Conservation (phyloP, 1,284 basidiomycete genomes). For the Leccinum angustisporum region DNA sequence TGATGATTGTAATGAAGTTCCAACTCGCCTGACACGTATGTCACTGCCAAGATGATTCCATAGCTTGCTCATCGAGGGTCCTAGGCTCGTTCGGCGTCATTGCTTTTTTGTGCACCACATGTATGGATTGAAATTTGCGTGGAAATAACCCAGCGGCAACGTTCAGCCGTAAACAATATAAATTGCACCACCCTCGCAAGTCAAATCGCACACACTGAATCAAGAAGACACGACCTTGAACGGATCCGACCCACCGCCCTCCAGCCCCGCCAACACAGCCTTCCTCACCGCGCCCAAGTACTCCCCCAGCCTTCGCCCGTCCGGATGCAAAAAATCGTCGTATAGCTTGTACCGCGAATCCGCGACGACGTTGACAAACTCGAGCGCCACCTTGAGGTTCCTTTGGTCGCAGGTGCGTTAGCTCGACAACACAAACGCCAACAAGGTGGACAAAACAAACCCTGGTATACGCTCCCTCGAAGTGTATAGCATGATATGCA, state of each 20-base stretch:
- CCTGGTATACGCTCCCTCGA: slow-evolving; percentile 66
- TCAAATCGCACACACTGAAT: slow-evolving; percentile 1
- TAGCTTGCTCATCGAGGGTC: too few relatives aligned
- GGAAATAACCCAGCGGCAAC: too few relatives aligned
- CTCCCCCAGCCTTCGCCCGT: slow-evolving; percentile 57
- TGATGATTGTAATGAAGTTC: too few relatives aligned
- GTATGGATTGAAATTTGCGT: too few relatives aligned
- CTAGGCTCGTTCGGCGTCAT: too few relatives aligned
- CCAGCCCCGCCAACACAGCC: slow-evolving; percentile 69
- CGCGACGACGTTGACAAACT: slow-evolving; percentile 83
- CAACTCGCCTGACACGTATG: too few relatives aligned
- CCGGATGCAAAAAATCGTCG: slow-evolving; percentile 74
- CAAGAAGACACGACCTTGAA: slow-evolving; percentile 50
- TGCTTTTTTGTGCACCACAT: too few relatives aligned
- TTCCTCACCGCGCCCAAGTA: slow-evolving; percentile 73
- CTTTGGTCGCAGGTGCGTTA: slow-evolving; percentile 41
- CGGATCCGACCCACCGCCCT: slow-evolving; percentile 71
- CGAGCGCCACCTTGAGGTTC: slow-evolving; percentile 78
- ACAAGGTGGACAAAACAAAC: slow-evolving; percentile 46
- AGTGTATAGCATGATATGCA: slow-evolving; percentile 74
- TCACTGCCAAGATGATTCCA: too few relatives aligned
- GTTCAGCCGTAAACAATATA: neutral
- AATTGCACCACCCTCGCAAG: neutral
- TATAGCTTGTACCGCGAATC: slow-evolving; percentile 88
- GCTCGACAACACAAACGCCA: neutral